A percentile compares a stretch with the other conserved stretches of the same genome.
Evolutionary conservation across 2,329 filamentous ascomycete genomes (phyloP).

Genomic region (Claviceps citrina): DNA sequence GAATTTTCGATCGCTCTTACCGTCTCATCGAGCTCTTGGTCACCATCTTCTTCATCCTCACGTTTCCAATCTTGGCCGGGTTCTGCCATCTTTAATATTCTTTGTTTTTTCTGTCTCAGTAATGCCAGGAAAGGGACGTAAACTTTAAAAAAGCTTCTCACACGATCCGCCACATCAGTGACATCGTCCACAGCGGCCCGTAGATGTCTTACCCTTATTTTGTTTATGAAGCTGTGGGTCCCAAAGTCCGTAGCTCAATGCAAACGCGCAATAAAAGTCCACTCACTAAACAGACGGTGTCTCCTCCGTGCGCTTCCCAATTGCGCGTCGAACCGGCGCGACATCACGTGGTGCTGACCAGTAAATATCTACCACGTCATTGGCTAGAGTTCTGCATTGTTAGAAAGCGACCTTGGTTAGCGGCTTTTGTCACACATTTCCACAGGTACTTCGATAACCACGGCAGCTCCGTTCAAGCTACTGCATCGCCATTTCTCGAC

Average conservation of each 20-base stretch:
- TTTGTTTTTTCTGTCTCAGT: neutral
- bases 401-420: conserved; percentile 6
- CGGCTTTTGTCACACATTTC: neutral
- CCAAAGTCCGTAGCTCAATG: conserved; percentile 12
- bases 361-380: conserved; percentile 13
- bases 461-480: neutral
- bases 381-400: conserved; percentile 8
- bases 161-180: neutral
- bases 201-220: neutral
- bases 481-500: no score
- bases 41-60: conserved; percentile 51
- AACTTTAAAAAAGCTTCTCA: no score
- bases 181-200: no score
- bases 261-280: conserved; percentile 20
- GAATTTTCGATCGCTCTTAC: conserved; percentile 23
- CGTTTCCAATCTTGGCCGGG: conserved; percentile 28
- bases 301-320: neutral
- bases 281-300: no score
- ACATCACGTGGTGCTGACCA: conserved; percentile 15
- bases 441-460: neutral
- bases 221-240: conserved; percentile 7
- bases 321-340: conserved; percentile 13
- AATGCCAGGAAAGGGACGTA: neutral
- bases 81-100: conserved; percentile 17
- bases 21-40: conserved; percentile 43